Base-by-base conservation (phyloP, 2,329 filamentous ascomycete genomes). In the Fusarium decemcellulare region DNA sequence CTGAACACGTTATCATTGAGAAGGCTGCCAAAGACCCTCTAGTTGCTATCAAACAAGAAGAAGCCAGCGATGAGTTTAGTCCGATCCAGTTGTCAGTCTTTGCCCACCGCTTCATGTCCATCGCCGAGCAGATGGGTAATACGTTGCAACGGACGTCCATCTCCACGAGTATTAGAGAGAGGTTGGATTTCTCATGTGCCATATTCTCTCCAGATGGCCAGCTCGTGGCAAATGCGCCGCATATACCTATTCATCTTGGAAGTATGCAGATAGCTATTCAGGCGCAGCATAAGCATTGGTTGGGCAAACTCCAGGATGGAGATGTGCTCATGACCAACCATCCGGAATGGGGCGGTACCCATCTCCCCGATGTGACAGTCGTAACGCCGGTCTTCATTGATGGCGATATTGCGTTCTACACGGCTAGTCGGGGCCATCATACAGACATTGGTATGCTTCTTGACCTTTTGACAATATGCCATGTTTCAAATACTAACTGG, bases 101-200 rank as follows among this genome's bases (percentile, higher is more conserved):
- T 58, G 84, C 83, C 0, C 85, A 88, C 68, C 80, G 86, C 0
- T 88, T 88, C 78, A 88, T 88, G 86, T 84, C 84, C 4, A 87
- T 88, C 18, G 86, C 86, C 1, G 86, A 88, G 63, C 86, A 88
- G 65, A 88, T 88, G 86, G 86, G 86, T 36, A 83, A 83, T 6
- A 87, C 86, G 0, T 76, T 88, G 15, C 86, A 88, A 54, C 85
- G 86, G 68, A 88, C 86, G 0, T 83, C 83, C 0, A 85, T 88
- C 10, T 87, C 84, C 1, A 86, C 83, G 10, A 83, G 81, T 48
- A 83, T 83, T 64, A 82, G 80, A 56, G 81, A 83, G 59, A 76
- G 81, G 5, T 73, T 83, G 1, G 81, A 83, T 72, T 83, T 82
- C 60, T 82, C 80, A 0, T 83, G 81, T 32, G 81, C 81, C 10